A percentile compares a stretch with the other conserved stretches of the same genome.
Evolutionary conservation across 2,329 filamentous ascomycete genomes (phyloP).

Genomic region (Penicillium hesseltinei): DNA sequence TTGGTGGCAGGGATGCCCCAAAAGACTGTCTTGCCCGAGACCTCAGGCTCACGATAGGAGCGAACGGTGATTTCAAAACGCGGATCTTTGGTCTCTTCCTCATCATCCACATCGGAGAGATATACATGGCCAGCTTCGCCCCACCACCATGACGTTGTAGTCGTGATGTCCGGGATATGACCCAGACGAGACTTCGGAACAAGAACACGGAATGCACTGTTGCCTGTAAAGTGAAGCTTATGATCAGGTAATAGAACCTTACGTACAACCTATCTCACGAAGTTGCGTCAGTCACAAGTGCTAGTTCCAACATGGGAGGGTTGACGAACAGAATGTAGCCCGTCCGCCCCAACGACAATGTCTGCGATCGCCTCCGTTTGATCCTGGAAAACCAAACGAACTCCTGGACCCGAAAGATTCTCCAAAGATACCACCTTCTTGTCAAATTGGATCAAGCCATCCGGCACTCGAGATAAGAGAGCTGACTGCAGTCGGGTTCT

Average conservation of each 20-base stretch:
- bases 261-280: constrained; percentile 38
- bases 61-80: constrained; percentile 43
- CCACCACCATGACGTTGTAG: constrained; percentile 46
- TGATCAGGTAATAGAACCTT: constrained; percentile 45
- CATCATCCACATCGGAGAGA: constrained; percentile 41
- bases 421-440: constrained; percentile 46
- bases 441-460: constrained; percentile 45
- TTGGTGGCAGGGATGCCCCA: constrained; percentile 19
- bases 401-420: constrained; percentile 37
- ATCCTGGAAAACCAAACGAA: constrained; percentile 50
- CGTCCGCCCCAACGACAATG: constrained; percentile 53
- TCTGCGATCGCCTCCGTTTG: constrained; percentile 42
- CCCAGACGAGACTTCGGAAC: constrained; percentile 39
- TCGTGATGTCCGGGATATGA: constrained; percentile 33
- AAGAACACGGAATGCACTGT: constrained; percentile 49
- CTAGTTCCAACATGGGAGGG: background rate
- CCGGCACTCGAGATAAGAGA: constrained; percentile 48
- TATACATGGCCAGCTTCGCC: constrained; percentile 45
- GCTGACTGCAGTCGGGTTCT: constrained; percentile 49
- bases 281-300: background rate
- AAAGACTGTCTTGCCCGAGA: constrained; percentile 10
- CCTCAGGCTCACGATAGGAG: constrained; percentile 18
- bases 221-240: constrained; percentile 49
- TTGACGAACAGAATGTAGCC: constrained; percentile 49
- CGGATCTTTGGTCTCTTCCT: constrained; percentile 25